Evolutionary conservation across 2,329 filamentous ascomycete species (phyloP), one percentile per base, ranked within the genome.

Genomic region (Daldinia sp.): DNA sequence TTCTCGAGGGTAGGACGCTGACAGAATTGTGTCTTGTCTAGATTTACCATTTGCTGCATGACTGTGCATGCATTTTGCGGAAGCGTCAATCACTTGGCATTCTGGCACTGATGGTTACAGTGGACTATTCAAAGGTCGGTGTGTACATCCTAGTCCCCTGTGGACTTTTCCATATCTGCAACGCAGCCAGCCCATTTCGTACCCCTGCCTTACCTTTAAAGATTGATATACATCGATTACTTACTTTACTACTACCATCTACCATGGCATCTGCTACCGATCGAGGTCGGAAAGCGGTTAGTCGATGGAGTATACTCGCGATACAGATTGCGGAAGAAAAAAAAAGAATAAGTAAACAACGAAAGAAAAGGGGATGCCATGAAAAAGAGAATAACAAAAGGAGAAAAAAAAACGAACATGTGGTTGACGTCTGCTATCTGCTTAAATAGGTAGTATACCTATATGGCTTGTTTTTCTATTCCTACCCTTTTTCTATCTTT

Each of bases 61-160:
- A 70, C 64, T 54, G 68, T 69, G 69, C 64, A 67, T 69, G 67
- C 64, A 65, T 70, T 73, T n/a, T 68, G 68, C 67, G 54, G 48
- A 66, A 63, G 60, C 56, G 58, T 55, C 51, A 60, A 63, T 58
- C 56, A 64, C 70, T 71, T 72, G 71, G 71, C 69, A 68, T 59
- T 60, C 53, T 72, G 71, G 71, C 69, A 68, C 59, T 60, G 51
- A 65, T 72, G 70, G 72, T 74, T 70, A 70, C 70, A 72, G 70
- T 68, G 70, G 69, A 67, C 62, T 71, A 63, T 64, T 61, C 71
- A 71, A 72, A 74, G 72, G 72, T 73, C 69, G 71, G 72, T 74
- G 72, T 74, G 70, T 71, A 69, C 66, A 71, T 66, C 69, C 65
- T 64, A 63, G 64, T 54, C 64, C 61, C 66, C 30, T 59, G n/a